Evolutionary conservation across 192 early-diverging fungal species (phyloP), one percentile per base, ranked within the genome.

Genomic region (Gryganskiella cystojenkinii): DNA sequence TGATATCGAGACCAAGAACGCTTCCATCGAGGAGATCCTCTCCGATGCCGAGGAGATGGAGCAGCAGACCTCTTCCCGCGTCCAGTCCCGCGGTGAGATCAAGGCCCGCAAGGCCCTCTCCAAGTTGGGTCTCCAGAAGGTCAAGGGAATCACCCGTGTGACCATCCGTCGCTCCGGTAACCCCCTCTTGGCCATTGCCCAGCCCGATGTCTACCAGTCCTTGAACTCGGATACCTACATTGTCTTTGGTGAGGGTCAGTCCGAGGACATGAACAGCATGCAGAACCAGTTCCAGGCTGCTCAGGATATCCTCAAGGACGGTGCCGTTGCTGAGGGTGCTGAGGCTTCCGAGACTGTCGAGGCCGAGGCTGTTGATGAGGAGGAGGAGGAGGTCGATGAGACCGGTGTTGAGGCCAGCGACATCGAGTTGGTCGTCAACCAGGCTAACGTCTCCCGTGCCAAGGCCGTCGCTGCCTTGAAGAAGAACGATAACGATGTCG

Each of bases 61-160:
- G 72, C 52, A 66, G 64, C 72, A 76, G 58, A 19, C 74, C 49
- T 68, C 66, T 27, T 56, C 74, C 61, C 64, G 74, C 37, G 61
- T 76, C 56, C 92, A 93, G 84, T 90, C 86, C 84, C 92, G 92
- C 61, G 88, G 89, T 66, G 96, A 99, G 87, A 92, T 91, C 86
- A 98, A 99, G 93, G 96, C 97, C 54, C 91, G 98, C 80, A 98
- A 99, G 92, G 95, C 95, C 45, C 86, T 99, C 82, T 82, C 86
- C 76, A 94, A 95, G 88, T 90, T 94, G 79, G 96, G 96, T 61
- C 88, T 99, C 50, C 90, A 94, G 87, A 87, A 85, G 73, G 91
- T 97, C 62, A 66, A 88, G 34, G 96, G 92, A 35, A 91, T 98
- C 84, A 92, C 79, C 81, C 92, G 95, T 75, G 94, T 99, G 60